Percentiles rank a stretch among this genome's conserved stretches.
These are phyloP conservation scores for Ilyonectria robusta DNA, from an alignment of 2,329 filamentous ascomycete species.

Conservation along the genomic window DNA sequence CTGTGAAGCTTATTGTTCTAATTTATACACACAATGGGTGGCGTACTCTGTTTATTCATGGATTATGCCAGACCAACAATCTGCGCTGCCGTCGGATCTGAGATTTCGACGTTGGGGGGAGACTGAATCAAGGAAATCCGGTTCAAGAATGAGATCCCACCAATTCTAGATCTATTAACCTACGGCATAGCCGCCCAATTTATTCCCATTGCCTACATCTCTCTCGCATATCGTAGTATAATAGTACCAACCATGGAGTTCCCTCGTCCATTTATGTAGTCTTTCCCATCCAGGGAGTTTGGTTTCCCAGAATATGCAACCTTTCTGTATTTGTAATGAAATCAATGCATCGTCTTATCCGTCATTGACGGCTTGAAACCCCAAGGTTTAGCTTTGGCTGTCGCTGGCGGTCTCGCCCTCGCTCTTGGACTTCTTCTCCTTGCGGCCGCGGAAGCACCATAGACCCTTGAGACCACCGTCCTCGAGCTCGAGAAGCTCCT, in stretches of 20 bases:
- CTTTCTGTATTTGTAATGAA: neutral
- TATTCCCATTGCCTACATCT: neutral
- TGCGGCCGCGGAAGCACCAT: conserved; percentile 45
- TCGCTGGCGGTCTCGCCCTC: conserved; percentile 29
- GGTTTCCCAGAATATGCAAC: neutral
- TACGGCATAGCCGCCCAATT: neutral
- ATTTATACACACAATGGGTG: too few relatives aligned
- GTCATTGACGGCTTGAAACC: neutral
- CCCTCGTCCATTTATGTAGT: neutral
- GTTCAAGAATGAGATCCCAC: neutral
- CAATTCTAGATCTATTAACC: neutral
- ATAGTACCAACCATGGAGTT: neutral
- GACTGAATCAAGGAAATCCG: too few relatives aligned
- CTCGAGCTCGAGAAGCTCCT: conserved; percentile 45
- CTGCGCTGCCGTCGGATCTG: neutral
- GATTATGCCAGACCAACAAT: neutral
- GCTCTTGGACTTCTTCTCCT: conserved; percentile 16
- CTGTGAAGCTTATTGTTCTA: neutral
- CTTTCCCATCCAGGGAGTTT: too few relatives aligned
- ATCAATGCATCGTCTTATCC: neutral
- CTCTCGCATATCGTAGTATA: neutral
- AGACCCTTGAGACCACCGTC: conserved; percentile 46
- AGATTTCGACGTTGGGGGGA: too few relatives aligned
- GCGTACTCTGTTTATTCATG: neutral
- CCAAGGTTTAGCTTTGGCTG: conserved; percentile 4